Evolutionary conservation across 192 early-diverging fungal genomes (phyloP), one percentile per base, ranked within the genome.

Genomic region (Backusella westeae): DNA sequence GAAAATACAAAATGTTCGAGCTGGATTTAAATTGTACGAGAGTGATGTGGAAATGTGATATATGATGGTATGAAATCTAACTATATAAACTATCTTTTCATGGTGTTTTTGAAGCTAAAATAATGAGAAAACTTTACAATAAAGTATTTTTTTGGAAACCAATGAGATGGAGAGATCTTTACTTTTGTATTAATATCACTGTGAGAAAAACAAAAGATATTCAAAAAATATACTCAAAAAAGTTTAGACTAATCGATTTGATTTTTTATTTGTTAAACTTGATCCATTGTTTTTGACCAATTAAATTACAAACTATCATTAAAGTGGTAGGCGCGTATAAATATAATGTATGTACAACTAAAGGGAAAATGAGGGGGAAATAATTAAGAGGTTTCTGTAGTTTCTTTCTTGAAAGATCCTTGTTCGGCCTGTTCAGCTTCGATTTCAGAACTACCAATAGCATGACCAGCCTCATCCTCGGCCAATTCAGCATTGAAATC

Each of bases 401-500:
- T 69, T 34, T 69, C 67, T 69, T 69, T 39, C 21, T n/a, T 69
- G 34, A n/a, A n/a, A 44, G 36, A 10, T n/a, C 70, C 70, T 44
- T 39, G 39, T 38, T 73, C 72, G 15, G 34, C 6, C 35, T 56
- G 32, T 5, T 73, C 46, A 34, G 32, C 29, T 56, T 73, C 72
- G 15, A 73, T 73, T 23, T 73, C 72, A n/a, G 23, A n/a, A 21
- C 15, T 9, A 10, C 72, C 72, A 46, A 73, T 53, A 17, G 53
- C 7, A 21, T 34, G 46, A n/a, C 35, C 67, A 39, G 69, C 23
- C 17, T 72, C 49, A 14, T 77, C 68, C 14, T 74, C 71, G 14
- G 42, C 76, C 6, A 77, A 38, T 34, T 76, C 26, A 23, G 72
- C 68, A 17, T 46, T 80, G 75, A 93, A 92, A 56, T 82, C 76